A percentile compares a stretch with the other conserved stretches of the same genome.
Evolutionary conservation across 768 basidiomycete species (phyloP).

Genomic region (Leccinum olivaceopallidum): DNA sequence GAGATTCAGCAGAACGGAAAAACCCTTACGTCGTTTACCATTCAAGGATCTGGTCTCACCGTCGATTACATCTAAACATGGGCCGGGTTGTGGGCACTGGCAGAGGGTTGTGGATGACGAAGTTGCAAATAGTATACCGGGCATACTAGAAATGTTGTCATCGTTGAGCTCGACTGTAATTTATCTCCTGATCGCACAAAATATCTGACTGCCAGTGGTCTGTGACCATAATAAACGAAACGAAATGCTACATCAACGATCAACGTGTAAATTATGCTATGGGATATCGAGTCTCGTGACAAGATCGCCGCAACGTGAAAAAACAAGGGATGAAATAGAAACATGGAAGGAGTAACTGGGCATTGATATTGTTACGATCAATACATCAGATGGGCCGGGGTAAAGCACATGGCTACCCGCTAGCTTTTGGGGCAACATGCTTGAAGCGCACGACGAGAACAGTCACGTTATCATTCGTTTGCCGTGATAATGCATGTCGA

Average conservation of each 20-base stretch:
- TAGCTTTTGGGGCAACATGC: constrained; percentile 16
- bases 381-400: constrained; percentile 1
- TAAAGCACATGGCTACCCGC: constrained; percentile 13
- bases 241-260: background rate
- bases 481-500: constrained; percentile 82
- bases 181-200: too few relatives aligned
- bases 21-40: constrained; percentile 14
- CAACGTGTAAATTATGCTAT: background rate
- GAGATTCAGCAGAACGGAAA: constrained; percentile 12
- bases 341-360: background rate
- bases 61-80: constrained; percentile 10
- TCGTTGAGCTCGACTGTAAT: background rate
- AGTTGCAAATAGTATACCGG: background rate
- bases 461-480: constrained; percentile 95
- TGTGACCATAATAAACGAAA: background rate
- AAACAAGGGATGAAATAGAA: constrained; percentile 5
- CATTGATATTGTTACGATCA: constrained; percentile 10
- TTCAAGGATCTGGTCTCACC: background rate
- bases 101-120: background rate
- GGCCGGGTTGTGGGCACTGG: background rate
- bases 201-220: background rate
- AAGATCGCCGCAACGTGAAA: constrained; percentile 2
- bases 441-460: constrained; percentile 88
- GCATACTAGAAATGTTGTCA: background rate
- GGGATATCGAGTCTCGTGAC: background rate